These are phyloP conservation scores for Mortierella sp. DNA, from an alignment of 371 early-diverging fungal genomes.

Conservation along the genomic window DNA sequence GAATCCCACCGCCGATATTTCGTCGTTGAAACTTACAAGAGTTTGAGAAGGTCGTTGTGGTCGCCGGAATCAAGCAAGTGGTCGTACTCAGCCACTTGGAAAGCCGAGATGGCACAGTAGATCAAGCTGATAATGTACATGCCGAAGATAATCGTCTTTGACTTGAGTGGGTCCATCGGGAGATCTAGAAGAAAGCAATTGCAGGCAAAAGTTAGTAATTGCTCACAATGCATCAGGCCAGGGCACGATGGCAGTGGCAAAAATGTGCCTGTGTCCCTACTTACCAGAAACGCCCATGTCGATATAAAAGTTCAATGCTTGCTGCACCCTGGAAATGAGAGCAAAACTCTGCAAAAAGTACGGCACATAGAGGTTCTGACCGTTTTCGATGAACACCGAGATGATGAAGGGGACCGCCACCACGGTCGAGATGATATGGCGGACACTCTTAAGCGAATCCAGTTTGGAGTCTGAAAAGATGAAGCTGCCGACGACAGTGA, in stretches of 20 bases:
- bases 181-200: slow-evolving; percentile 47
- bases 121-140: slow-evolving; percentile 71
- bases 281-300: slow-evolving; percentile 62
- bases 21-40: slow-evolving; percentile 38
- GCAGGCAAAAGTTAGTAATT: neutral
- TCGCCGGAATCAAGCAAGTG: slow-evolving; percentile 67
- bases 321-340: slow-evolving; percentile 69
- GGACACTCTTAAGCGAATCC: slow-evolving; percentile 21
- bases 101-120: slow-evolving; percentile 79
- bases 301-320: slow-evolving; percentile 71
- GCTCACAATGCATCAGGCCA: neutral
- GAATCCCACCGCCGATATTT: neutral
- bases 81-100: slow-evolving; percentile 78
- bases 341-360: slow-evolving; percentile 75
- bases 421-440: slow-evolving; percentile 29
- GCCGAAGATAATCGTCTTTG: slow-evolving; percentile 72
- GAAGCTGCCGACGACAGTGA: slow-evolving; percentile 34
- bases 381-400: slow-evolving; percentile 56
- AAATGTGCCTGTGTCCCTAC: neutral
- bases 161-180: slow-evolving; percentile 69
- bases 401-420: slow-evolving; percentile 47
- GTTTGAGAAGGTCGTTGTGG: slow-evolving; percentile 67
- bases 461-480: slow-evolving; percentile 62
- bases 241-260: neutral
- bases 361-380: slow-evolving; percentile 72